Conservation (phyloP, 176 grass and related monocot genomes). For the Oryza brachyantha region DNA sequence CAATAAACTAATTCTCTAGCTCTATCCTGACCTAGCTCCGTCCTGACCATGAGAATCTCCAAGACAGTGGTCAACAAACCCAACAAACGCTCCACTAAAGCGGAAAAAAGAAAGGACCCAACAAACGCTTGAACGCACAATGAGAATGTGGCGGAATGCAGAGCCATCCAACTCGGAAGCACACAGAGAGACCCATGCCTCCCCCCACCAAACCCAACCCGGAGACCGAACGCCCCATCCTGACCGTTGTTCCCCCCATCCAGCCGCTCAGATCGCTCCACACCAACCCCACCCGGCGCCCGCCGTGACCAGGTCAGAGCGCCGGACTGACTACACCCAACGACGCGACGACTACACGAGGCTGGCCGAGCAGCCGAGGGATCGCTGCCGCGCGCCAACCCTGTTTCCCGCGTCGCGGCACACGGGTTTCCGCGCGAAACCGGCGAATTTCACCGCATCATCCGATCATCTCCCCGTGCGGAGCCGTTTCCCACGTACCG, state of each 20-base stretch:
- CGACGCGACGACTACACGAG: neutral
- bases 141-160: neutral
- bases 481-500: neutral
- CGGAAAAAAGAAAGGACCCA: neutral
- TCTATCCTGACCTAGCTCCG: too few relatives aligned
- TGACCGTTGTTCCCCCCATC: neutral
- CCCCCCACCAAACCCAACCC: neutral
- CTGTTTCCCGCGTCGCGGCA: neutral
- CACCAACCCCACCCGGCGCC: neutral
- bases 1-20: too few relatives aligned
- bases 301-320: neutral
- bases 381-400: conserved; percentile 1
- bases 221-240: neutral
- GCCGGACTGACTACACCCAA: neutral
- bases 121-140: neutral
- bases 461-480: too few relatives aligned
- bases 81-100: too few relatives aligned
- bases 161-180: neutral
- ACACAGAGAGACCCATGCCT: neutral
- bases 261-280: neutral
- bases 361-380: neutral
- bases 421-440: conserved; percentile 28
- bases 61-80: neutral
- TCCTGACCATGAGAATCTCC: neutral
- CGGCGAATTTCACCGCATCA: neutral